These are phyloP conservation scores for Anisogramma anomala DNA, from an alignment of 2,329 filamentous ascomycete species.

Conservation along the genomic window DNA sequence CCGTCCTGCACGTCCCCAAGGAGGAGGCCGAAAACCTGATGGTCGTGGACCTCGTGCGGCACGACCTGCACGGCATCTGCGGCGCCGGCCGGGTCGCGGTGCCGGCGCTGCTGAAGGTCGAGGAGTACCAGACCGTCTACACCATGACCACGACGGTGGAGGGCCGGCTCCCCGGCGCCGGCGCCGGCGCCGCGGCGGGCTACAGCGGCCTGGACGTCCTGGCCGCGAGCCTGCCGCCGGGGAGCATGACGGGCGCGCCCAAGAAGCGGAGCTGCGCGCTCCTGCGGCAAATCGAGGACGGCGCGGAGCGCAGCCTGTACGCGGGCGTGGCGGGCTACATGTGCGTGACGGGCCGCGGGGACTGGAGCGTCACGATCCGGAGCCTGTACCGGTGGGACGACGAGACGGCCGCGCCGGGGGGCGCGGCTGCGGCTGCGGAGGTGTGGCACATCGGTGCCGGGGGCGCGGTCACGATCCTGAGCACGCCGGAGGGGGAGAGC, in stretches of 20 bases:
- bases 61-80: constrained; percentile 79
- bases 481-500: constrained; percentile 67
- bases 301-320: constrained; percentile 61
- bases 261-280: constrained; percentile 89
- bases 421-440: constrained; percentile 31
- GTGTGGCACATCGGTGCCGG: constrained; percentile 80
- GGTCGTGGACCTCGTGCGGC: constrained; percentile 94
- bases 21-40: constrained; percentile 94
- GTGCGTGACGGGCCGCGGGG: constrained; percentile 71
- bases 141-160: constrained; percentile 85
- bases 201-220: constrained; percentile 65
- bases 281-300: constrained; percentile 54
- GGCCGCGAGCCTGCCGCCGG: constrained; percentile 67
- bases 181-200: background rate
- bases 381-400: constrained; percentile 66
- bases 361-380: constrained; percentile 86
- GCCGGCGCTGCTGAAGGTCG: constrained; percentile 69
- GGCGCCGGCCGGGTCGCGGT: constrained; percentile 64
- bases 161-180: constrained; percentile 41
- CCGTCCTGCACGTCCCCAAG: constrained; percentile 67
- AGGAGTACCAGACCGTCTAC: constrained; percentile 84
- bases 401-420: constrained; percentile 36
- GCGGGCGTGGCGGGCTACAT: constrained; percentile 85
- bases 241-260: constrained; percentile 92
- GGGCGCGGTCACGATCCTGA: constrained; percentile 78